Evolutionary conservation across 2,329 filamentous ascomycete species (phyloP).

Genomic region (Penicillium oxalicum): DNA sequence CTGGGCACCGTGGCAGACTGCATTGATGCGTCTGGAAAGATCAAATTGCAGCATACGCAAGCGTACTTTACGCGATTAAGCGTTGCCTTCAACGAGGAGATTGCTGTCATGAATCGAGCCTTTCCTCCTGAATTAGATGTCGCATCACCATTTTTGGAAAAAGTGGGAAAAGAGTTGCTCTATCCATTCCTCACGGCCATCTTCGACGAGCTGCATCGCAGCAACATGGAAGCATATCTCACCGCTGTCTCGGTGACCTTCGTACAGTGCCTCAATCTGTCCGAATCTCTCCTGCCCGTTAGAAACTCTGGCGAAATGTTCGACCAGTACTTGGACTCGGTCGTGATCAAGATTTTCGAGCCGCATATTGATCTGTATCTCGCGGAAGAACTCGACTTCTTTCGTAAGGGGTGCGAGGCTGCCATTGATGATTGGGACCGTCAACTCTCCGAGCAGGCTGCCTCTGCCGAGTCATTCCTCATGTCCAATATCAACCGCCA

Average conservation of each 20-base stretch:
- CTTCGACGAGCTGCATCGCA: slow-evolving; percentile 78
- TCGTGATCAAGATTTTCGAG: slow-evolving; percentile 72
- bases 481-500: slow-evolving; percentile 94
- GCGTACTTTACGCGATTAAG: slow-evolving; percentile 73
- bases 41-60: slow-evolving; percentile 74
- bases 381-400: slow-evolving; percentile 82
- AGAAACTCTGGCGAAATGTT: slow-evolving; percentile 55
- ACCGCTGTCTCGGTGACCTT: slow-evolving; percentile 83
- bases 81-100: slow-evolving; percentile 74
- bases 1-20: slow-evolving; percentile 75
- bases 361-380: slow-evolving; percentile 91
- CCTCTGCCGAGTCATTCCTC: slow-evolving; percentile 83
- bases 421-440: slow-evolving; percentile 86
- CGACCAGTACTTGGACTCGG: slow-evolving; percentile 58
- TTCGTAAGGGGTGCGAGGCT: slow-evolving; percentile 67
- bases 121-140: slow-evolving; percentile 68
- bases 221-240: slow-evolving; percentile 69
- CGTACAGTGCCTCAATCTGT: slow-evolving; percentile 75
- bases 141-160: slow-evolving; percentile 72
- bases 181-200: slow-evolving; percentile 79
- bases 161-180: slow-evolving; percentile 73
- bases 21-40: slow-evolving; percentile 62
- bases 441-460: slow-evolving; percentile 84
- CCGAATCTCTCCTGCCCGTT: slow-evolving; percentile 63
- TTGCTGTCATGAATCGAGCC: slow-evolving; percentile 69